A percentile compares a stretch with the other conserved stretches of the same genome.
These are phyloP conservation scores for Nepenthes gracilis DNA, from an alignment of 148 eudicot species.

Conservation along the genomic window DNA sequence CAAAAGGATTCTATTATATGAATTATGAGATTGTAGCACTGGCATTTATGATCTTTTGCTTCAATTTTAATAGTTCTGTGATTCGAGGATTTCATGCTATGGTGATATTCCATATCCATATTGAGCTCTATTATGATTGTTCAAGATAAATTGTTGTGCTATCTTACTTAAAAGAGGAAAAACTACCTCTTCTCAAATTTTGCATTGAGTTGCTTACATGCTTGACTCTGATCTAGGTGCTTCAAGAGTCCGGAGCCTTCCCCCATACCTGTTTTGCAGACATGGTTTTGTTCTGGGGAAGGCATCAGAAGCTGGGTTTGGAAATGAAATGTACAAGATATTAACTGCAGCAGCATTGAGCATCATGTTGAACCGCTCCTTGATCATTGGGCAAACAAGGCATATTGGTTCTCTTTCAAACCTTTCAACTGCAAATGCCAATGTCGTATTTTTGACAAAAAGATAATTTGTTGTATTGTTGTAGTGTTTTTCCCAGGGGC, in stretches of 20 bases:
- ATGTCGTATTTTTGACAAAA: conserved; percentile 10
- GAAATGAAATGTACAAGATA: conserved; percentile 92
- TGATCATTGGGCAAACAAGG: conserved; percentile 95
- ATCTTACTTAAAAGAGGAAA: background rate
- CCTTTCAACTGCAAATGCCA: conserved; percentile 33
- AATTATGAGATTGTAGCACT: no score
- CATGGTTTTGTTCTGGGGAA: conserved; percentile 81
- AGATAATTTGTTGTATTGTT: background rate
- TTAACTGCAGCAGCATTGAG: conserved; percentile 79
- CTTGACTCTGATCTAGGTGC: conserved; percentile 39
- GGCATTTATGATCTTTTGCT: no score
- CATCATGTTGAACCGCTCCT: conserved; percentile 83
- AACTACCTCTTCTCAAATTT: background rate
- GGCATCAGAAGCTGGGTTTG: conserved; percentile 92
- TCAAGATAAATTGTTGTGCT: no score
- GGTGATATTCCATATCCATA: no score
- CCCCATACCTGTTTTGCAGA: conserved; percentile 63
- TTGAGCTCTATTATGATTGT: background rate
- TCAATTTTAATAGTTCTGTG: no score
- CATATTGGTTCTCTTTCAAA: conserved; percentile 84
- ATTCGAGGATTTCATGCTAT: background rate
- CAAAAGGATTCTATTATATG: no score
- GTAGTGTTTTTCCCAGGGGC: conserved; percentile 1
- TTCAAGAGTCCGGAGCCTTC: conserved; percentile 42
- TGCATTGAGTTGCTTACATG: conserved; percentile 4